Evolutionary conservation across 2,329 filamentous ascomycete genomes (phyloP), one percentile per base, ranked within the genome.

Genomic region (Calonectria hawksworthii): DNA sequence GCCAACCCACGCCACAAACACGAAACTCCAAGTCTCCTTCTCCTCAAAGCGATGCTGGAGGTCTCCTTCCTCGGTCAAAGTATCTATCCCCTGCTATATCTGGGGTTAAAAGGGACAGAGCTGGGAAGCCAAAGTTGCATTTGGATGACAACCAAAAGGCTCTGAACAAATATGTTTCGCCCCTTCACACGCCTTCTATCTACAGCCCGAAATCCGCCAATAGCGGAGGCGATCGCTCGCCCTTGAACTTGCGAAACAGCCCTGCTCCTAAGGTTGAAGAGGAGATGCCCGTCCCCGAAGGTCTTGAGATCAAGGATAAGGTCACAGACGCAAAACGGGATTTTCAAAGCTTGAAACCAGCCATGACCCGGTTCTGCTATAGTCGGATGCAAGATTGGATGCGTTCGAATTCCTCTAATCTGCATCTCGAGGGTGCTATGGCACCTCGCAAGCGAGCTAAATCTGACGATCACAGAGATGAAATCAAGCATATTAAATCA

Each of bases 241-340:
- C n/a, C 18, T 4, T 9, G n/a, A 7, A 9, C 1, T 38, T 4
- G 5, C 32, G 56, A 38, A 61, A 36, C 2, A 23, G 9, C 10
- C 23, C 56, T 18, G 6, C 14, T 4, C n/a, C 56, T 4, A 18
- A 21, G 13, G 4, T 1, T 5, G 56, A 38, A 28, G 23, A 13
- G 23, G 14, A 4, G 9, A 13, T 32, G 0, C 18, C 23, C 16
- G 7, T 28, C 14, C 28, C 26, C 4, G 7, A 28, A 63, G 11
- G 18, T 6, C 0, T 1, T 4, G 4, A 3, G 4, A 3, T 18
- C 18, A 9, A 13, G 18, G 5, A 23, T 16, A 26, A 28, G 8
- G 2, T 10, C 1, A 2, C 8, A 13, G 23, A 28, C 16, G 8
- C 16, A 28, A 18, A 16, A 7, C 2, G 9, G 8, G 34, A 44